These are phyloP conservation scores for Gymnopilus dilepis DNA, from an alignment of 768 basidiomycete genomes.

Conservation along the genomic window DNA sequence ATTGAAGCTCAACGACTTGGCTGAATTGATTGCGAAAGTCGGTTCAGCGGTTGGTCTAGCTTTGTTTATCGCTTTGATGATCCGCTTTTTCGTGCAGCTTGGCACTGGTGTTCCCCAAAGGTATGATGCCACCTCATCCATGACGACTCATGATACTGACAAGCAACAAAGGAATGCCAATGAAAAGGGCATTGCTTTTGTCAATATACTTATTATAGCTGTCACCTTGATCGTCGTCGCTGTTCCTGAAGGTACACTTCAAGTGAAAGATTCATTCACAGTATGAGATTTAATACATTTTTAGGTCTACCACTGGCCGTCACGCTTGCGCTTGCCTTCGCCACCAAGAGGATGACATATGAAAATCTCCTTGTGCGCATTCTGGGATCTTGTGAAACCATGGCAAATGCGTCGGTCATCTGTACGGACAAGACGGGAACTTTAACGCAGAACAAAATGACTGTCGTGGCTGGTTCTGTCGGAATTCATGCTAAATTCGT, in stretches of 20 bases:
- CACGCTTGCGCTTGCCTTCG: conserved; percentile 94
- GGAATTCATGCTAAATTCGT: conserved; percentile 97
- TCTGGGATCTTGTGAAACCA: conserved; percentile 96
- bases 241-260: conserved; percentile 44
- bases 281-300: neutral
- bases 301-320: conserved; percentile 92
- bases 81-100: conserved; percentile 93
- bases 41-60: conserved; percentile 82
- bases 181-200: conserved; percentile 88
- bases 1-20: conserved; percentile 90
- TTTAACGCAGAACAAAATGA: conserved; percentile 94
- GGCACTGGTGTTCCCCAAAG: conserved; percentile 61
- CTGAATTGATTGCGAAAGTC: conserved; percentile 92
- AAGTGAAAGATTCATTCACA: neutral
- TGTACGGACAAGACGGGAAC: conserved; percentile 98
- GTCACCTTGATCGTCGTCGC: conserved; percentile 75
- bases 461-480: conserved; percentile 93
- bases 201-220: conserved; percentile 92
- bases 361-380: conserved; percentile 96
- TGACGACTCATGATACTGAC: neutral
- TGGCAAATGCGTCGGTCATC: conserved; percentile 96
- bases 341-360: conserved; percentile 97
- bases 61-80: conserved; percentile 86
- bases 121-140: conserved; percentile 35
- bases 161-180: conserved; percentile 58